Percentiles rank a stretch among this genome's conserved stretches.
phyloP scores from a whole-genome alignment of 2,329 filamentous ascomycete species.

The Aplosporella prunicola region DNA sequence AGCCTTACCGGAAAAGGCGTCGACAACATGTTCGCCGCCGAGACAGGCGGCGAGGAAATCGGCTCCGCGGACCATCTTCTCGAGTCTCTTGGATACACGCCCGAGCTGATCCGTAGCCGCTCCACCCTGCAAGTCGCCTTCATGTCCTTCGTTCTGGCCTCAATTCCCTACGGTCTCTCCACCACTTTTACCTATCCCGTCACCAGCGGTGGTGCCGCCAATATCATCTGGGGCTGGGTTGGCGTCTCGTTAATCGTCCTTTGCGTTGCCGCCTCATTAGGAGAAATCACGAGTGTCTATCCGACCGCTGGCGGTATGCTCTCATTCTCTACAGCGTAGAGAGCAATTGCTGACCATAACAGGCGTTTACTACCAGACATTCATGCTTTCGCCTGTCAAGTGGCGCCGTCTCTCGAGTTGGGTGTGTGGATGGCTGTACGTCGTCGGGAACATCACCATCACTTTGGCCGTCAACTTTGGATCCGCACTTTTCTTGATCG shows the following conservation, averaged over 20 bases:
- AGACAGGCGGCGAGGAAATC: too few species aligned
- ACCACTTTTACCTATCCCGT: conserved; percentile 62
- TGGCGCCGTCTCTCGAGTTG: conserved; percentile 58
- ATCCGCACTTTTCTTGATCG: conserved; percentile 45
- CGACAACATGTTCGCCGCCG: too few species aligned
- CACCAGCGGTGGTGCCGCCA: conserved; percentile 55
- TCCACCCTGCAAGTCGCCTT: conserved; percentile 62
- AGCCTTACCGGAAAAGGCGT: conserved; percentile 4
- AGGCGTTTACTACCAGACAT: conserved; percentile 65
- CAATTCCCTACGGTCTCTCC: conserved; percentile 63
- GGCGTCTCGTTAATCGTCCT: conserved; percentile 59
- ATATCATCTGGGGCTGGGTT: conserved; percentile 66
- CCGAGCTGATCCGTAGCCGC: conserved; percentile 54
- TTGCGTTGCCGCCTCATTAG: conserved; percentile 60
- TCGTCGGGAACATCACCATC: conserved; percentile 73
- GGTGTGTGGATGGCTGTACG: conserved; percentile 67
- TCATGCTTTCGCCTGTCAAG: conserved; percentile 55
- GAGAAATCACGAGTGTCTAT: conserved; percentile 67
- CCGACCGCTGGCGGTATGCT: conserved; percentile 57
- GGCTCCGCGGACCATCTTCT: conserved; percentile 52
- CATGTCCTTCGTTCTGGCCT: conserved; percentile 68
- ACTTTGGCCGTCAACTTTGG: conserved; percentile 77
- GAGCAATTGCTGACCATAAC: too few species aligned
- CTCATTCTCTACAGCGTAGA: not conserved
- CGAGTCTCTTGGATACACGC: conserved; percentile 56